Evolutionary conservation across 768 basidiomycete species (phyloP), one percentile per base, ranked within the genome.

Genomic region (Podaxis sp.): DNA sequence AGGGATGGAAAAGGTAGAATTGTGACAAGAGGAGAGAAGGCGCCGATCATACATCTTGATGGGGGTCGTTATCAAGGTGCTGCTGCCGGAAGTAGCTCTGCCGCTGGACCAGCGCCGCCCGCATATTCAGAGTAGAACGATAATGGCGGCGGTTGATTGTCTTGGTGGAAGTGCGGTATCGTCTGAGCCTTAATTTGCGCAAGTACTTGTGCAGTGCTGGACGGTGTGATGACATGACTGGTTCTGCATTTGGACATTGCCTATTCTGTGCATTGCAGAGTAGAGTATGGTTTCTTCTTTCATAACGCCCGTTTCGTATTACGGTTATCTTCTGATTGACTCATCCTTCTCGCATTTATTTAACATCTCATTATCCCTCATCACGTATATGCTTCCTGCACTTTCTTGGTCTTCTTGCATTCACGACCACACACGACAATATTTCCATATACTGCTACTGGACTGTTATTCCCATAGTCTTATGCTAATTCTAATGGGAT

Each of bases 11-110:
- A 74, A 55, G 76, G 76, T 25, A 59, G 76, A 40, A 55, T 73
- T 24, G 65, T 66, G 58, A 41, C 64, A 13, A 62, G 64, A 24
- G 68, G 71, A 19, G 74, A 73, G 62, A 76, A 74, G 57, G 67
- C 73, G 36, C 74, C 74, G 15, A 63, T 79, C 43, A 73, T 80
- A 22, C 77, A 80, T 68, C 64, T 77, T 40, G 78, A 79, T 69
- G 78, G 78, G 25, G 74, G 73, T 3, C 66, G 73, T 54, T 74
- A 75, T 64, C 69, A 72, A 63, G 66, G 71, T 49, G 2, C 58
- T 43, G 3, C 41, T 36, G 49, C 49, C n/a, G 57, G 59, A 19
- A 15, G 57, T 13, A 54, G 13, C 55, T 55, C 64, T 33, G 54
- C 64, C 19, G 51, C 62, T 41, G 65, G 64, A 19, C 67, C 72